Conservation (phyloP, 495 filamentous ascomycete species). For the Xylaria nigripes region DNA sequence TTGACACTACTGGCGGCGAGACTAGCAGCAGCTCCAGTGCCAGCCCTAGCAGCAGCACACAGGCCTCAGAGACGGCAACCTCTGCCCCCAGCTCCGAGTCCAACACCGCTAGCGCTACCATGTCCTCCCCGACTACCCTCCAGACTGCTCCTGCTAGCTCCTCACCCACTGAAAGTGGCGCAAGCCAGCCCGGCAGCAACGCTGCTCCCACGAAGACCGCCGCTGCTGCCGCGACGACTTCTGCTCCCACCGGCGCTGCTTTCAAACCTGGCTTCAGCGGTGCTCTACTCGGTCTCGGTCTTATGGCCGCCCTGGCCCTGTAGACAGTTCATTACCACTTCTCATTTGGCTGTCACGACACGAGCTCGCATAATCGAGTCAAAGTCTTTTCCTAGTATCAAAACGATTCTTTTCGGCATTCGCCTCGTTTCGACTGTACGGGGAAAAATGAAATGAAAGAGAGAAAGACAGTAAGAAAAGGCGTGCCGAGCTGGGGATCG, state of each 20-base stretch:
- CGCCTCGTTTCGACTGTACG: too few species aligned
- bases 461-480: slow-evolving; percentile 1
- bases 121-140: slow-evolving; percentile 8
- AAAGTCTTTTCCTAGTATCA: slow-evolving; percentile 17
- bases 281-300: slow-evolving; percentile 17
- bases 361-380: slow-evolving; percentile 20
- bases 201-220: slow-evolving; percentile 6
- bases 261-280: slow-evolving; percentile 23
- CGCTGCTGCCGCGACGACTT: background rate
- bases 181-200: background rate
- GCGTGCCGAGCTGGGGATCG: slow-evolving; percentile 10
- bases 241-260: slow-evolving; percentile 7
- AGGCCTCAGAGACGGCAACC: slow-evolving; percentile 14
- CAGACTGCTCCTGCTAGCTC: slow-evolving; percentile 5
- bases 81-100: slow-evolving; percentile 19
- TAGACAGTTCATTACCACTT: slow-evolving; percentile 14
- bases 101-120: slow-evolving; percentile 17
- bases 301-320: slow-evolving; percentile 19
- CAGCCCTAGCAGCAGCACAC: slow-evolving; percentile 15
- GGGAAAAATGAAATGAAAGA: slow-evolving; percentile 18
- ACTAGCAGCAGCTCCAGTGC: slow-evolving; percentile 34
- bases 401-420: slow-evolving; percentile 12
- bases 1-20: slow-evolving; percentile 60
- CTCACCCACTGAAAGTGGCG: background rate
- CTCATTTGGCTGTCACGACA: slow-evolving; percentile 18